A percentile compares a stretch with the other conserved stretches of the same genome.
Evolutionary conservation across 2,329 filamentous ascomycete species (phyloP).

Genomic region (Pyrenochaeta sp.): DNA sequence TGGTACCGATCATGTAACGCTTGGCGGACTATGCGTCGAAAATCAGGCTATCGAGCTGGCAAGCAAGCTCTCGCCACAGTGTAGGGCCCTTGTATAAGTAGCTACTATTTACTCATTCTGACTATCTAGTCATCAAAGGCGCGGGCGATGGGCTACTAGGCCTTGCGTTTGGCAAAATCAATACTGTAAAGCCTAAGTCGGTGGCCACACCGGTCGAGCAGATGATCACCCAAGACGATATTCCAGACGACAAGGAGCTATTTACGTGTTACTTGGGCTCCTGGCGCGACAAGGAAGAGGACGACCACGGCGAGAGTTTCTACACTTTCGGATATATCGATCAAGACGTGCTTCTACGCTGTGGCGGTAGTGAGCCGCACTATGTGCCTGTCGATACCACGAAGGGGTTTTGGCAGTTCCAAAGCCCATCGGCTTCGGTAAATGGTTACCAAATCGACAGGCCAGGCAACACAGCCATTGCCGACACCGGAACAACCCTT

Average conservation of each 20-base stretch:
- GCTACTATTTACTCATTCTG: background rate
- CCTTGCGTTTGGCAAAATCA: conserved; percentile 66
- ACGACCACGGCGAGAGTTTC: conserved; percentile 31
- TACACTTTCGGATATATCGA: conserved; percentile 65
- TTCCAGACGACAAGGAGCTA: conserved; percentile 11
- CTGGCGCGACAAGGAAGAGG: conserved; percentile 27
- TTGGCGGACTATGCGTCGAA: conserved; percentile 66
- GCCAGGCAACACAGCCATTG: conserved; percentile 54
- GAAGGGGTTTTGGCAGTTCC: conserved; percentile 71
- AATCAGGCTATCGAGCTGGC: conserved; percentile 72
- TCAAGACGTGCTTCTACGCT: conserved; percentile 43
- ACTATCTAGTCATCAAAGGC: conserved; percentile 44
- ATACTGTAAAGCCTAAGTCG: conserved; percentile 60
- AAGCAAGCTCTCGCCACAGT: conserved; percentile 62
- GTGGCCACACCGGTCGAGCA: conserved; percentile 67
- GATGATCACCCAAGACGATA: conserved; percentile 42
- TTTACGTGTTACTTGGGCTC: conserved; percentile 30
- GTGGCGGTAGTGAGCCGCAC: conserved; percentile 63
- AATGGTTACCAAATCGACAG: conserved; percentile 44
- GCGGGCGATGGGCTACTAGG: conserved; percentile 67
- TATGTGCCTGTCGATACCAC: conserved; percentile 64
- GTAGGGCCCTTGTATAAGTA: conserved; percentile 31
- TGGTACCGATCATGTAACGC: conserved; percentile 68
- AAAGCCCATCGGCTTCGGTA: conserved; percentile 61
- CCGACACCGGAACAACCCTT: conserved; percentile 75